These are phyloP conservation scores for Pseudozyma sp. DNA, from an alignment of 1,284 basidiomycete genomes.

Conservation along the genomic window DNA sequence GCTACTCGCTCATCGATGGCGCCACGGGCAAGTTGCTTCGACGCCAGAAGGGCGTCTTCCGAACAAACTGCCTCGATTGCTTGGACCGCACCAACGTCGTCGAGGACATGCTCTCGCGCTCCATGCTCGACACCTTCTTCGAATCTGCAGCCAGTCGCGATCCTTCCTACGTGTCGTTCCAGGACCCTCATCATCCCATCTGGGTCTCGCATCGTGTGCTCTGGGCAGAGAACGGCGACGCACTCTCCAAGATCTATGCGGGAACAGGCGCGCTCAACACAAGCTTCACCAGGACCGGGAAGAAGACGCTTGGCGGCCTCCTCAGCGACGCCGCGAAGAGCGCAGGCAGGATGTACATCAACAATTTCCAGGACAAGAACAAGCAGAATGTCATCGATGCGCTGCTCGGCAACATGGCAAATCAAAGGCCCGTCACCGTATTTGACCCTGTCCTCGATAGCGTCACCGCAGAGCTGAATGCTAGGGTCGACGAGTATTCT, in stretches of 20 bases:
- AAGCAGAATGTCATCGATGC: slow-evolving; percentile 96
- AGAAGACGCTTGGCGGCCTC: slow-evolving; percentile 75
- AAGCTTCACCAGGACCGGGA: slow-evolving; percentile 91
- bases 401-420: slow-evolving; percentile 90
- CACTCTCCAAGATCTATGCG: slow-evolving; percentile 81
- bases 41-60: slow-evolving; percentile 85
- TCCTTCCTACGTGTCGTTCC: slow-evolving; percentile 33
- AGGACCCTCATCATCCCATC: slow-evolving; percentile 70
- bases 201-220: slow-evolving; percentile 90
- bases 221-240: slow-evolving; percentile 77
- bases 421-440: slow-evolving; percentile 86
- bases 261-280: slow-evolving; percentile 97
- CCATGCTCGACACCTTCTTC: slow-evolving; percentile 55
- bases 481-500: slow-evolving; percentile 83
- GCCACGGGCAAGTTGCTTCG: slow-evolving; percentile 70
- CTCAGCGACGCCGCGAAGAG: slow-evolving; percentile 97
- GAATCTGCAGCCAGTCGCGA: slow-evolving; percentile 37
- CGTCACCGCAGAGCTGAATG: slow-evolving; percentile 73
- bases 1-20: slow-evolving; percentile 77
- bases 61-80: slow-evolving; percentile 95
- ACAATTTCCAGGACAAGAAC: slow-evolving; percentile 95
- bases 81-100: slow-evolving; percentile 98
- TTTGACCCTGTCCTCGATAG: slow-evolving; percentile 94
- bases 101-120: slow-evolving; percentile 75
- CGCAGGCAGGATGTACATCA: slow-evolving; percentile 82